Evolutionary conservation across 2,329 filamentous ascomycete species (phyloP), one percentile per base, ranked within the genome.

Genomic region (Laburnicola sp.): DNA sequence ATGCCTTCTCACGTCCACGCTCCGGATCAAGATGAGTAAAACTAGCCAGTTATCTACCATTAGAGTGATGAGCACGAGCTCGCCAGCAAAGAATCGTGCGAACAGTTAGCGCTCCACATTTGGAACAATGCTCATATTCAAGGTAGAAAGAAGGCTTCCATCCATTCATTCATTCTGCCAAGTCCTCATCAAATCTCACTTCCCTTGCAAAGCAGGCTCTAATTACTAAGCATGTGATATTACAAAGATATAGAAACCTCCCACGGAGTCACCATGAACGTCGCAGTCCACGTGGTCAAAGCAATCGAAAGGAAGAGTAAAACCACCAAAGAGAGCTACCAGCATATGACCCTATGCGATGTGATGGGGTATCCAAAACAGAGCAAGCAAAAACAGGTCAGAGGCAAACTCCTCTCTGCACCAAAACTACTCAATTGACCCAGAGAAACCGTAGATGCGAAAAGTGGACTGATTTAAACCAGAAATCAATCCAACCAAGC

Each of bases 381-480:
- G 9, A 49, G 32, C 16, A 34, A 26, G 32, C 42, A 36, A 45
- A 38, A 28, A 8, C 38, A 23, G 25, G 37, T 16, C 34, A 39
- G 25, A 39, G 16, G 28, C 28, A 6, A 30, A 30, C 6, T 30
- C 10, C 28, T 30, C 28, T 30, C 28, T 32, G 11, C 34, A 35
- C 44, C 38, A 40, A 34, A 16, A 10, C 27, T 8, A 23, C 10
- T 27, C 22, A 9, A 8, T 5, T 16, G 11, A 48, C 27, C 39
- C 35, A 30, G 38, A 40, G 28, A 31, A n/a, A 45, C 53, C 52
- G 51, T 48, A 40, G 36, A 65, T 66, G 58, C 60, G 62, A 54
- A 58, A 57, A 51, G 59, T 63, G 51, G 53, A 60, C 61, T 60
- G 59, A 54, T 60, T 61, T 59, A 57, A 53, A 59, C 39, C 44